Percentiles rank a stretch among this genome's conserved stretches.
phyloP scores from a whole-genome alignment of 2,329 filamentous ascomycete genomes.

The Trichoderma atroviride region DNA sequence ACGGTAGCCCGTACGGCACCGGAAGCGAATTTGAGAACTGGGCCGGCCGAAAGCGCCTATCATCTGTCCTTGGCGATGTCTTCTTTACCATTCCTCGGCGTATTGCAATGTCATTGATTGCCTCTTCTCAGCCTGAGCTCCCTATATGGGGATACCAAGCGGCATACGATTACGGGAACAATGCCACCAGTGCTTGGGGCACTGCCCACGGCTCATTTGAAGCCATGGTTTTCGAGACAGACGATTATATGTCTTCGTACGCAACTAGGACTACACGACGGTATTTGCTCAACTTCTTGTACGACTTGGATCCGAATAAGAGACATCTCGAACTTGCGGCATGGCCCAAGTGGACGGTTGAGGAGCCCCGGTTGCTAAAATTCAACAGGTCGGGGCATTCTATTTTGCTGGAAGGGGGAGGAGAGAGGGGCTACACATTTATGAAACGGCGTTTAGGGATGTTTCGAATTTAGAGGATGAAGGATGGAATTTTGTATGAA shows the following conservation, averaged over 20 bases:
- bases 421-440: background rate
- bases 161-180: constrained; percentile 5
- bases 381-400: constrained; percentile 36
- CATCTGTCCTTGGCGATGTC: constrained; percentile 43
- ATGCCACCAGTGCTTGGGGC: background rate
- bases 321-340: constrained; percentile 35
- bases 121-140: background rate
- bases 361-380: constrained; percentile 53
- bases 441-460: background rate
- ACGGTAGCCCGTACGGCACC: constrained; percentile 64
- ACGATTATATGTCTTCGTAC: constrained; percentile 39
- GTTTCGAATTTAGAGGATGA: background rate
- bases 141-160: constrained; percentile 22
- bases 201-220: constrained; percentile 19
- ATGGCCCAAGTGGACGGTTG: constrained; percentile 47
- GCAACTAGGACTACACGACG: constrained; percentile 59
- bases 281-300: constrained; percentile 18
- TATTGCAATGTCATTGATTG: constrained; percentile 1
- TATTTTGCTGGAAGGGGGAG: background rate
- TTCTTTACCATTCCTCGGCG: constrained; percentile 20
- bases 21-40: constrained; percentile 61
- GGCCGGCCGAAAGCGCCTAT: constrained; percentile 65
- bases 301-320: constrained; percentile 19
- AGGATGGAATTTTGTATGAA: background rate
- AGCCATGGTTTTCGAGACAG: background rate